Base-by-base conservation (phyloP, 305 asterid genomes). In the Solanum hybrid region DNA sequence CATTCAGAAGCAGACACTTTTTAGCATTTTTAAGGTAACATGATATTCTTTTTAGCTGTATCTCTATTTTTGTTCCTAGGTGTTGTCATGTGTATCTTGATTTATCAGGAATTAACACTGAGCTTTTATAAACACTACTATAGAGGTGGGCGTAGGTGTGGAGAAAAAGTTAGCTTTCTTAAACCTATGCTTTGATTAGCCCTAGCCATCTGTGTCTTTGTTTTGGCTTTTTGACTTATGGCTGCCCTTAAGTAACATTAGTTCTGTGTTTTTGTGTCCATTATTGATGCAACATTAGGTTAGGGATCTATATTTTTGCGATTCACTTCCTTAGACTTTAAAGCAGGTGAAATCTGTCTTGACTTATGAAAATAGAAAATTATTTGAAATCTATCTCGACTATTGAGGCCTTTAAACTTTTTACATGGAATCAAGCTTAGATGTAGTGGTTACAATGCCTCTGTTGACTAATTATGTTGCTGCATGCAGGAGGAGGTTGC, bases 401-500 rank as follows among this genome's bases (percentile, higher is more conserved):
- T 81, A n/a, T 89, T 9, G 86, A 29, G 68, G 22, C 68, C 33
- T 81, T 81, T 26, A 37, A 79, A 80, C 65, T 37, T 80, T n/a
- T n/a, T 80, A 24, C 61, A 37, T 4, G 31, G 33, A 24, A 6
- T 81, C 36, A 38, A 37, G 36, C 87, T 81, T 81, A 37, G 68
- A 38, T 26, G 68, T 81, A 39, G 24, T 38, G 32, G 34, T 38
- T 38, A 26, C 34, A 38, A 81, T 24, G 81, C 83, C 27, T 80
- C 78, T 73, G 83, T 81, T 87, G 31, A 88, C 91, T 93, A 86
- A 93, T 89, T 37, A 41, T 89, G 90, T 91, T 87, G 79, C 88
- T 92, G 79, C 36, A 68, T 90, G 89, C 96, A 95, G 96, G 97
- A 92, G 87, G 95, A 94, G 91, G 93, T 95, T 68, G 96, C 97